These are phyloP conservation scores for Clavariopsis aquatica DNA, from an alignment of 495 filamentous ascomycete species.

Conservation along the genomic window DNA sequence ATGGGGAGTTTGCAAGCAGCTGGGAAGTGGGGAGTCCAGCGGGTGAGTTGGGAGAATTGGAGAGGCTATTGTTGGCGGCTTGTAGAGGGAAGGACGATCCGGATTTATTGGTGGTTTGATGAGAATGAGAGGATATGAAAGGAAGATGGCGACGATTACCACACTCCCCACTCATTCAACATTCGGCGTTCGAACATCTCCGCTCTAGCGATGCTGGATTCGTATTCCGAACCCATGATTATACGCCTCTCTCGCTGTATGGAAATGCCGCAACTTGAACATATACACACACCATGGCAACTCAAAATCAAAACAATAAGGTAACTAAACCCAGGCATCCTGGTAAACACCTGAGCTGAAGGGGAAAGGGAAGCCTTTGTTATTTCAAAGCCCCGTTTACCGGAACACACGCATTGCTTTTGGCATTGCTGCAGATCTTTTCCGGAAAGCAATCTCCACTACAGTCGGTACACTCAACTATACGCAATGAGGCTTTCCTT, in stretches of 20 bases:
- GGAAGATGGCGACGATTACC: neutral
- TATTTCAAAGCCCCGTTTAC: too few species aligned
- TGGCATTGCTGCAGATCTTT: neutral
- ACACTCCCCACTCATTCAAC: neutral
- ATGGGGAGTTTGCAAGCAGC: constrained; percentile 11
- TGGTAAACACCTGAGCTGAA: too few species aligned
- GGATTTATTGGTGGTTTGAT: neutral
- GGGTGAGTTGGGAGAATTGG: constrained; percentile 3
- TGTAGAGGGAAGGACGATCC: constrained; percentile 26
- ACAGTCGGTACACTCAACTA: too few species aligned
- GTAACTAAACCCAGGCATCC: too few species aligned
- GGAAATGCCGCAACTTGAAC: neutral
- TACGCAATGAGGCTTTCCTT: neutral
- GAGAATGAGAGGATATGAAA: neutral
- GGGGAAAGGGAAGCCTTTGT: too few species aligned
- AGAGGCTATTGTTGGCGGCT: constrained; percentile 28
- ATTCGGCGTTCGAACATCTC: neutral
- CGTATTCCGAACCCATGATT: neutral
- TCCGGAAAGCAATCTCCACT: neutral
- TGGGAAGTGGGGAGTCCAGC: constrained; percentile 1
- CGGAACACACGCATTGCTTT: too few species aligned
- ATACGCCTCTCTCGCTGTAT: neutral
- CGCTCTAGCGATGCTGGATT: too few species aligned
- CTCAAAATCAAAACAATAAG: too few species aligned
- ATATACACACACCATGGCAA: too few species aligned